Percentiles rank a stretch among this genome's conserved stretches.
Conservation (phyloP, 305 asterid genomes). For the Fraxinus greggii region DNA sequence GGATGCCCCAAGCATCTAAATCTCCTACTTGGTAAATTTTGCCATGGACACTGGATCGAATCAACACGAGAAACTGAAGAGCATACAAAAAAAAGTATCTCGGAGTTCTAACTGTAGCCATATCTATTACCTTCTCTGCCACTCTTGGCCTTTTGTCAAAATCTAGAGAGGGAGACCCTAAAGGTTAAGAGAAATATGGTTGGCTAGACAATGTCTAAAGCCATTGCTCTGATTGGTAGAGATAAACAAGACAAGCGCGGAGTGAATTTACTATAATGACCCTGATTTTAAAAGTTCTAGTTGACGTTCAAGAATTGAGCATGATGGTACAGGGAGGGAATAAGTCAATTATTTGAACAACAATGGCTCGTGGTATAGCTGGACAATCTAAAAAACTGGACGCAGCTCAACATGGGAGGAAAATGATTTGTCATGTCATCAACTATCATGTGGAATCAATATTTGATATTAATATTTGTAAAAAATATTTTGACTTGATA, state of each 20-base stretch:
- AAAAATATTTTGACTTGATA: not conserved
- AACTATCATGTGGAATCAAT: not conserved
- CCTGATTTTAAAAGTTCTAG: not conserved
- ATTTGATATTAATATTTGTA: too few species aligned
- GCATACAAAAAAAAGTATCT: conserved; percentile 29
- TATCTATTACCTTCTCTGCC: conserved; percentile 7
- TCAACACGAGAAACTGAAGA: conserved; percentile 31
- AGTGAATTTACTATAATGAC: conserved; percentile 26
- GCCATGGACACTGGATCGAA: conserved; percentile 39
- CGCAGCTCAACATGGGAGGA: conserved; percentile 35
- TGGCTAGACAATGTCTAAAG: conserved; percentile 16
- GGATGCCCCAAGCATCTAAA: conserved; percentile 69
- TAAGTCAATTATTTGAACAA: conserved; percentile 30
- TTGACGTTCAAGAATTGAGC: not conserved
- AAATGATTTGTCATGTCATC: not conserved
- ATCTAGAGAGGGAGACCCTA: conserved; percentile 18
- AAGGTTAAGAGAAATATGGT: not conserved
- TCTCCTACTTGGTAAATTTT: conserved; percentile 65
- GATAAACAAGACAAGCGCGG: not conserved
- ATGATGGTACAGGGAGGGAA: not conserved
- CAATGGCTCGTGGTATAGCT: conserved; percentile 43
- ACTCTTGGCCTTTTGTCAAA: not conserved
- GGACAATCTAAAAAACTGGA: conserved; percentile 22
- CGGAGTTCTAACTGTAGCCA: conserved; percentile 35
- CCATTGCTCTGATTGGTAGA: not conserved